Conservation (phyloP, 495 filamentous ascomycete genomes). For the Gamarada debralockiae region DNA sequence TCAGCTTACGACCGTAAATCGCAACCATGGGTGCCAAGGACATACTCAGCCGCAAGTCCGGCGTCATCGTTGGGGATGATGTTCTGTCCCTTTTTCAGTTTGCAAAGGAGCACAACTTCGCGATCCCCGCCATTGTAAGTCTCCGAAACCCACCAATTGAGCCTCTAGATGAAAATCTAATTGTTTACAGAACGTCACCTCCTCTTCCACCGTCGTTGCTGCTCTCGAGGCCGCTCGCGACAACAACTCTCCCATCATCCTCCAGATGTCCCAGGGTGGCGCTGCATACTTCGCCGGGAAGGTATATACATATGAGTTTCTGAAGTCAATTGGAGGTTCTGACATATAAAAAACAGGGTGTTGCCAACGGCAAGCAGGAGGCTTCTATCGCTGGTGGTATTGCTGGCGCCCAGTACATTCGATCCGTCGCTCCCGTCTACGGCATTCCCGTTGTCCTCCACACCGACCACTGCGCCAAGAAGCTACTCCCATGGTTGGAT, state of each 20-base stretch:
- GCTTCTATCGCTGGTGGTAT: conserved; percentile 85
- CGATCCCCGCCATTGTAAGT: conserved; percentile 86
- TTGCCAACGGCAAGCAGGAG: conserved; percentile 78
- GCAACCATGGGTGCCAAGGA: conserved; percentile 61
- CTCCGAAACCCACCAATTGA: not conserved
- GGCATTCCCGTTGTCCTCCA: conserved; percentile 88
- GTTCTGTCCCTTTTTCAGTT: conserved; percentile 82
- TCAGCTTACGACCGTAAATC: conserved; percentile 16
- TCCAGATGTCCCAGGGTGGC: conserved; percentile 91
- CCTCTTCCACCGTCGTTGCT: conserved; percentile 82
- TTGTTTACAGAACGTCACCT: conserved; percentile 70
- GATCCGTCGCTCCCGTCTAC: conserved; percentile 80
- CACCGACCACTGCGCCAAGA: conserved; percentile 93
- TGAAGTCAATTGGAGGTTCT: not conserved
- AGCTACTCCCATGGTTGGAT: conserved; percentile 93
- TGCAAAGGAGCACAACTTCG: conserved; percentile 77
- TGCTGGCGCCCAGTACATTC: conserved; percentile 91
- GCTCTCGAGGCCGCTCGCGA: conserved; percentile 92
- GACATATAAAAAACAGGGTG: conserved; percentile 46
- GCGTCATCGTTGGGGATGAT: conserved; percentile 86
- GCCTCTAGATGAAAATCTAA: not conserved
- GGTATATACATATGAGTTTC: conserved; percentile 33
- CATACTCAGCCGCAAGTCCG: conserved; percentile 69
- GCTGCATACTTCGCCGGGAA: conserved; percentile 94
- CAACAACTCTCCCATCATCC: conserved; percentile 79